Percentiles rank a stretch among this genome's conserved stretches.
phyloP scores from a whole-genome alignment of 768 basidiomycete genomes.

The Agrocybe chaxingu region DNA sequence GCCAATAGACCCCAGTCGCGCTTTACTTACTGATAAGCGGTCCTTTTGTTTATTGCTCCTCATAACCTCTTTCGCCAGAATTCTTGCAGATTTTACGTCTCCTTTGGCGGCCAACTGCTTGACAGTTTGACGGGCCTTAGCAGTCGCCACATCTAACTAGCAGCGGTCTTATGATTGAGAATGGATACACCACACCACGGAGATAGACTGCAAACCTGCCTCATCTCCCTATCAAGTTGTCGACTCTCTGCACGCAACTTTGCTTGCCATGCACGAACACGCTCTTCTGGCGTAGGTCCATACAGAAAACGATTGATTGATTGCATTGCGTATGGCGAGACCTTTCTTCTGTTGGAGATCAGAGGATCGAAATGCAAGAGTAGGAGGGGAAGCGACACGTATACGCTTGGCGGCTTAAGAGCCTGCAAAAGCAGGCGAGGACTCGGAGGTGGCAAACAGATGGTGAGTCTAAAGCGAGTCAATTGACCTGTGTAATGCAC shows the following conservation, averaged over 20 bases:
- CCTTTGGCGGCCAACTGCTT: conserved; percentile 90
- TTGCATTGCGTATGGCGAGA: conserved; percentile 51
- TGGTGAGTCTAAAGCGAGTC: too few species aligned
- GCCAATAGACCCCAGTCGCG: conserved; percentile 85
- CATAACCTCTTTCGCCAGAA: conserved; percentile 93
- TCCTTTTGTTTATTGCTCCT: conserved; percentile 94
- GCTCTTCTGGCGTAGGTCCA: conserved; percentile 95
- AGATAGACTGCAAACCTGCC: conserved; percentile 64
- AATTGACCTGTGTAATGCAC: too few species aligned
- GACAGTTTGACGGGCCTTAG: conserved; percentile 75
- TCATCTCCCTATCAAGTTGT: conserved; percentile 88
- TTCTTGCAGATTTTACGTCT: conserved; percentile 88
- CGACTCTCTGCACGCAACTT: conserved; percentile 83
- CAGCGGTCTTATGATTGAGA: conserved; percentile 5
- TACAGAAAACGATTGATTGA: conserved; percentile 91
- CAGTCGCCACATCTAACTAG: conserved; percentile 79
- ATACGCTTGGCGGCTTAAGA: too few species aligned
- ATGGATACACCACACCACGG: conserved; percentile 13
- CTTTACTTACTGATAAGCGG: conserved; percentile 88
- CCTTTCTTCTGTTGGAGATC: background rate
- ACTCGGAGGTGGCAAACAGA: too few species aligned
- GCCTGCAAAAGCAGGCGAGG: too few species aligned
- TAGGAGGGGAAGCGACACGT: too few species aligned
- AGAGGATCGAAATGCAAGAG: background rate
- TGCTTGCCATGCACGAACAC: conserved; percentile 85